Base-by-base conservation (phyloP, 2,329 filamentous ascomycete species). In the Trichophaea hybrida region DNA sequence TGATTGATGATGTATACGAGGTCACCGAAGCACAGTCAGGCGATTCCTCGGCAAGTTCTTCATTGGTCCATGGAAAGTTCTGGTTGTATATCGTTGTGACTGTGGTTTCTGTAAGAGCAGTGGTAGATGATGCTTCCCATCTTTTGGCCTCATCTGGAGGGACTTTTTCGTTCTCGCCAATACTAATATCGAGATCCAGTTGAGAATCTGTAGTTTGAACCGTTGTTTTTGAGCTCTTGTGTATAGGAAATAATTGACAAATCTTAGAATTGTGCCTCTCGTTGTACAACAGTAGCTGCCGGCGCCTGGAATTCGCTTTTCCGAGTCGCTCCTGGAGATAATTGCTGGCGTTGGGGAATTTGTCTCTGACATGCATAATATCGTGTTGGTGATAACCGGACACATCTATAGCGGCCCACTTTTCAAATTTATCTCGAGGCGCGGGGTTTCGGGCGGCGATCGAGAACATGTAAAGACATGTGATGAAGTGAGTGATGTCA, bases 271-370 rank as follows among this genome's bases (percentile, higher is more conserved):
- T 67, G 58, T 72, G 71, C 13, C 63, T 59, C 50, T 71, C 64
- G 4, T 71, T 62, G 55, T 73, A 73, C 4, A 63, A 68, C 1
- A 73, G 62, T 44, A 71, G 70, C 51, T 71, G 69, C 4, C 70
- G 65, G 15, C 70, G 64, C 50, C 63, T 66, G 2, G 71, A 68
- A 12, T 71, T 71, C 0, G 68, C 68, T 50, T 66, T 64, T 13
- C 70, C 71, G 2, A 73, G 65, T 15, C 70, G 62, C 13, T 69
- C 60, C 1, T 40, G 15, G 5, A 71, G 55, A 53, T 6, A 46
- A 5, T 46, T 10, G 5, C 12, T 61, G 66, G 1, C 56, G 33
- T 1, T 61, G 52, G 10, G 57, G 37, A 17, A 54, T 52, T 8
- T 44, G 35, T 5, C 31, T 8, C 13, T 8, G 32, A 67, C 63